Conservation (phyloP, 192 early-diverging fungal species). For the Dissophora globulifera region DNA sequence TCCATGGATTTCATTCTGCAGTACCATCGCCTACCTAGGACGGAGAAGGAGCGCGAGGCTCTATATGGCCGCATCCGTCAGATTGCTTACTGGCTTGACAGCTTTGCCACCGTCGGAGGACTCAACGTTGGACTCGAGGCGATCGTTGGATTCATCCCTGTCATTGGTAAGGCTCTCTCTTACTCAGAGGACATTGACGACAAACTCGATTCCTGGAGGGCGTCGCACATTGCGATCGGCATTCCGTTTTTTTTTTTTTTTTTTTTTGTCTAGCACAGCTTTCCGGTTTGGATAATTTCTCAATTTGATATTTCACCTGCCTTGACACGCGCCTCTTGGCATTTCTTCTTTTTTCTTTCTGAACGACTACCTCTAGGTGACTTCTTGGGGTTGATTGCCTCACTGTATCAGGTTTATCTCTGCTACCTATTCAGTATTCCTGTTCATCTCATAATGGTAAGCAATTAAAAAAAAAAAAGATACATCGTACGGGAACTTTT, state of each 20-base stretch:
- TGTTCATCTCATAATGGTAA: constrained; percentile 31
- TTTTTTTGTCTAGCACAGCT: constrained; percentile 7
- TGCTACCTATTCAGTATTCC: constrained; percentile 38
- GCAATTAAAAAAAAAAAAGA: background rate
- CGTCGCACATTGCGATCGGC: no score
- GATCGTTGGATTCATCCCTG: constrained; percentile 37
- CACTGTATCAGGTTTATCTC: constrained; percentile 37
- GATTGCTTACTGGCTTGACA: constrained; percentile 47
- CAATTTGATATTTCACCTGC: no score
- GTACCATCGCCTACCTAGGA: constrained; percentile 35
- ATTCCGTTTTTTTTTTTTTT: no score
- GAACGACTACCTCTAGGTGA: constrained; percentile 36
- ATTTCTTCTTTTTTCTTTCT: no score
- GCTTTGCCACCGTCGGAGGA: constrained; percentile 18
- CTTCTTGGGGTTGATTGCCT: constrained; percentile 35
- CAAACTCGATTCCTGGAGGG: no score
- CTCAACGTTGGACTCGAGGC: constrained; percentile 36
- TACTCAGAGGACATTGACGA: no score
- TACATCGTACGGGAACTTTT: background rate
- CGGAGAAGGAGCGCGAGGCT: constrained; percentile 32
- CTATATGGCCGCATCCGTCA: constrained; percentile 40
- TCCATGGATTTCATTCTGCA: constrained; percentile 23
- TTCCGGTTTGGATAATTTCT: no score
- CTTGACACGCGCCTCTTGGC: constrained; percentile 1
- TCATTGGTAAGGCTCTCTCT: constrained; percentile 38